These are phyloP conservation scores for Wallacemonas sp. DNA, from an alignment of 208 protist genomes.

Conservation along the genomic window DNA sequence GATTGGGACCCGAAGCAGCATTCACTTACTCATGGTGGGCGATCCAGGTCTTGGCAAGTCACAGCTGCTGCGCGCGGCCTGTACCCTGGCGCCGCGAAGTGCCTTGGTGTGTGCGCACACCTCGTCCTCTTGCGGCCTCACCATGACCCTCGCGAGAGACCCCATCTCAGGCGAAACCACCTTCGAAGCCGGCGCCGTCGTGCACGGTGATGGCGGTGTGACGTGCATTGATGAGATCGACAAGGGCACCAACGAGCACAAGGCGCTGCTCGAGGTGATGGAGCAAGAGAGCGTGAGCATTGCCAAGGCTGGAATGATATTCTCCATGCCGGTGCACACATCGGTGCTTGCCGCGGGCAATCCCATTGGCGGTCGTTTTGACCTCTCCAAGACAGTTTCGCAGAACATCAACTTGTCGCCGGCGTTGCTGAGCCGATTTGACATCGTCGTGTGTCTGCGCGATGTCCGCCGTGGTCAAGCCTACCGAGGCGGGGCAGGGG, in stretches of 20 bases:
- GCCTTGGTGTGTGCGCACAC: conserved; percentile 99
- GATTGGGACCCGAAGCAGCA: conserved; percentile 66
- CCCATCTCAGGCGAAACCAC: conserved; percentile 87
- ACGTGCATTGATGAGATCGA: conserved; percentile 99
- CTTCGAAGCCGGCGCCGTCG: conserved; percentile 98
- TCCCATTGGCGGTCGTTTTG: conserved; percentile 94
- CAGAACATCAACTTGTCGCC: conserved; percentile 96
- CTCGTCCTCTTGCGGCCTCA: conserved; percentile 96
- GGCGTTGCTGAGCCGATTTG: conserved; percentile 98
- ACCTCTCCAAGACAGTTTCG: conserved; percentile 92
- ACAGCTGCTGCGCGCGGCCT: conserved; percentile 94
- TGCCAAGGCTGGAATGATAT: conserved; percentile 98
- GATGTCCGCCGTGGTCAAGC: conserved; percentile 26
- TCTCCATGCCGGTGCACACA: conserved; percentile 96
- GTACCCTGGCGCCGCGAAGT: conserved; percentile 92
- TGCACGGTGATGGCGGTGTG: conserved; percentile 97
- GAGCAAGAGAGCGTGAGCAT: conserved; percentile 99
- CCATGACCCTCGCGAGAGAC: conserved; percentile 96
- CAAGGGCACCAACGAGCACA: conserved; percentile 96
- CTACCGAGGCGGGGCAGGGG: not conserved
- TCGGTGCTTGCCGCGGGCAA: conserved; percentile 98
- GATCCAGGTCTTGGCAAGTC: conserved; percentile 97
- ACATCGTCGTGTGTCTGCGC: conserved; percentile 96
- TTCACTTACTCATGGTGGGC: conserved; percentile 98
- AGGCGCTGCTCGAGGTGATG: conserved; percentile 99